Conservation (phyloP, 2,329 filamentous ascomycete genomes). For the Sclerotinia trifoliorum region DNA sequence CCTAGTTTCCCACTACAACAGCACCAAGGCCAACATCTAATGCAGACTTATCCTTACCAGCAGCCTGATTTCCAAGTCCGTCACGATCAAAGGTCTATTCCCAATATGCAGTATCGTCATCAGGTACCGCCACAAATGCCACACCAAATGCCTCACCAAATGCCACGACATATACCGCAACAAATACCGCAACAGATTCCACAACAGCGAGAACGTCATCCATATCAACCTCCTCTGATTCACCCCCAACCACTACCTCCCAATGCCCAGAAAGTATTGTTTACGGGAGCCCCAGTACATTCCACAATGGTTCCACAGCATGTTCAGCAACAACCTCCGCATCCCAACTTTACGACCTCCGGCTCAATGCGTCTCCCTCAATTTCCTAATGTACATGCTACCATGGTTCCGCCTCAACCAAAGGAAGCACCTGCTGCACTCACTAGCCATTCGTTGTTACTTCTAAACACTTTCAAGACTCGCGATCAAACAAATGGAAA, state of each 20-base stretch:
- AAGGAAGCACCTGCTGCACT: slow-evolving; percentile 39
- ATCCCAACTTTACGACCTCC: slow-evolving; percentile 23
- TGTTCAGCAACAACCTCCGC: slow-evolving; percentile 28
- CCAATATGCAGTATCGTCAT: slow-evolving; percentile 12
- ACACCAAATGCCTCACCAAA: slow-evolving; percentile 6
- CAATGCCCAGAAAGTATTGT: slow-evolving; percentile 54
- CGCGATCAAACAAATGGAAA: slow-evolving; percentile 30
- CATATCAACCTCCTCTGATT: slow-evolving; percentile 39
- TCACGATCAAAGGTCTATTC: slow-evolving; percentile 16
- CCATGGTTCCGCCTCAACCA: slow-evolving; percentile 32
- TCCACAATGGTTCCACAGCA: slow-evolving; percentile 38
- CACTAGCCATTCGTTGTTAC: slow-evolving; percentile 46
- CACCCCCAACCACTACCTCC: slow-evolving; percentile 47
- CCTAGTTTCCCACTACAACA: slow-evolving; percentile 48
- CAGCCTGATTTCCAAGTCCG: slow-evolving; percentile 27
- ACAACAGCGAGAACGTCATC: slow-evolving; percentile 33
- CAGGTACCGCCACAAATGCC: slow-evolving; percentile 18
- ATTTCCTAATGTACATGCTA: slow-evolving; percentile 35
- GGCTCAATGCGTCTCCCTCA: slow-evolving; percentile 29
- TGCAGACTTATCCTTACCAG: slow-evolving; percentile 33
- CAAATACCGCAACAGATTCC: slow-evolving; percentile 22
- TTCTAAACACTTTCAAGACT: slow-evolving; percentile 48
- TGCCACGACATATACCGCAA: not conserved
- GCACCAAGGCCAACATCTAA: slow-evolving; percentile 25
- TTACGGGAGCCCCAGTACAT: slow-evolving; percentile 44